Evolutionary conservation across 2,329 filamentous ascomycete genomes (phyloP), one percentile per base, ranked within the genome.

Genomic region (Neoscytalidium dimidiatum): DNA sequence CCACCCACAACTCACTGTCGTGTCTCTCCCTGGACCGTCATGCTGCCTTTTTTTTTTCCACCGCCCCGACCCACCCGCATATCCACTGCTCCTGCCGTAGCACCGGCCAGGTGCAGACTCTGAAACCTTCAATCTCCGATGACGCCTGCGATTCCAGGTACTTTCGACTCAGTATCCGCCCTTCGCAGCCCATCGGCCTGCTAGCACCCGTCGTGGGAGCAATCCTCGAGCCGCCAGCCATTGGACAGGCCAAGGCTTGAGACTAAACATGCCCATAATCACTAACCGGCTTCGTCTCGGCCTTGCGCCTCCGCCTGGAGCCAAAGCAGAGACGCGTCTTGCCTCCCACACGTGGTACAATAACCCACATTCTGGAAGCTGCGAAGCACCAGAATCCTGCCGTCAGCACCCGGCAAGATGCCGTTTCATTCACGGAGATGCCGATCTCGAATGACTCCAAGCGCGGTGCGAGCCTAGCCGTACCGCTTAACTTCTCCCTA

Each of bases 121-220:
- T 64, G 62, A 64, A 64, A 64, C 62, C 49, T 31, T 23, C 48
- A 52, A 64, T 64, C 62, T 64, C 62, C 62, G 62, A 58, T 57
- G 43, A 49, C 44, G 51, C 52, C 8, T 48, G 62, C 5, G 43
- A 19, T 33, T n/a, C 38, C 41, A 58, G 53, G 53, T 44, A 29
- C 7, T 44, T 46, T 48, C 19, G 56, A 60, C 56, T 46, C 41
- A 60, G 56, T 29, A 9, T 0, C 52, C 31, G 31, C 28, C 51
- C 9, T 41, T 9, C 51, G 26, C 53, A 43, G 53, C 35, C 53
- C 38, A 41, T 23, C 33, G 2, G 38, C 26, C 35, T 33, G 28
- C 56, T 28, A 29, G 19, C 26, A 9, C n/a, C 26, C 38, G 49
- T 52, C 26, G 21, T 5, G 26, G 26, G 8, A 7, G 26, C 48